Evolutionary conservation across 306 rosid species (phyloP).

Genomic region (Pyrus pyrifolia): DNA sequence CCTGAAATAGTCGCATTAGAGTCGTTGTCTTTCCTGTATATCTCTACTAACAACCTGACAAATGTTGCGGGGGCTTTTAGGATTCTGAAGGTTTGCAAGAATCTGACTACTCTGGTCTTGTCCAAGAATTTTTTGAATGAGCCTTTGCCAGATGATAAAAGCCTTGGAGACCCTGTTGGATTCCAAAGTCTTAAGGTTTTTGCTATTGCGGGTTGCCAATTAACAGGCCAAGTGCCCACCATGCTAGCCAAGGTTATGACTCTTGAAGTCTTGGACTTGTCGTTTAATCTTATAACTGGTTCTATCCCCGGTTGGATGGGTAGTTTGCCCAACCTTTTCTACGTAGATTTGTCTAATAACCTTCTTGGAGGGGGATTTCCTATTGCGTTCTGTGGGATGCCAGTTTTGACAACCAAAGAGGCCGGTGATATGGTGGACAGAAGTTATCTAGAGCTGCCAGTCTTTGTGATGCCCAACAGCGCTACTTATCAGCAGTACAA

Average conservation of each 20-base stretch:
- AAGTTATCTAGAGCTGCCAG: slow-evolving; percentile 71
- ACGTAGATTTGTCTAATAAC: slow-evolving; percentile 70
- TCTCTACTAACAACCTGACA: slow-evolving; percentile 53
- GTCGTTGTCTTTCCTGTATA: slow-evolving; percentile 59
- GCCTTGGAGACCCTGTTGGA: slow-evolving; percentile 34
- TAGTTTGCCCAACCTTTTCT: slow-evolving; percentile 59
- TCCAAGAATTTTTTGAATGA: slow-evolving; percentile 45
- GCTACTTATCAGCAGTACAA: slow-evolving; percentile 66
- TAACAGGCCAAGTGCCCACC: slow-evolving; percentile 60
- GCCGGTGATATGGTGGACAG: slow-evolving; percentile 35
- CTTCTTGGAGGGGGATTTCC: slow-evolving; percentile 55
- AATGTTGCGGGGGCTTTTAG: slow-evolving; percentile 57
- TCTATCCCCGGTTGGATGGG: slow-evolving; percentile 69
- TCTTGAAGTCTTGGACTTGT: slow-evolving; percentile 70
- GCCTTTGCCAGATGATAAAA: slow-evolving; percentile 42
- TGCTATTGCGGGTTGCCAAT: slow-evolving; percentile 58
- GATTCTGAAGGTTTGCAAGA: slow-evolving; percentile 56
- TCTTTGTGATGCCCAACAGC: slow-evolving; percentile 61
- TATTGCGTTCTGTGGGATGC: slow-evolving; percentile 39
- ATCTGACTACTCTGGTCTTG: slow-evolving; percentile 61
- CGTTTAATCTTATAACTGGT: slow-evolving; percentile 51
- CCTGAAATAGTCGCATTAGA: slow-evolving; percentile 45
- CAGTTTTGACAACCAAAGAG: slow-evolving; percentile 42
- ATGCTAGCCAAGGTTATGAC: slow-evolving; percentile 54
- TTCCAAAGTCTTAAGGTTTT: slow-evolving; percentile 65